Base-by-base conservation (phyloP, 1,284 basidiomycete genomes). In the Ustilago crameri region DNA sequence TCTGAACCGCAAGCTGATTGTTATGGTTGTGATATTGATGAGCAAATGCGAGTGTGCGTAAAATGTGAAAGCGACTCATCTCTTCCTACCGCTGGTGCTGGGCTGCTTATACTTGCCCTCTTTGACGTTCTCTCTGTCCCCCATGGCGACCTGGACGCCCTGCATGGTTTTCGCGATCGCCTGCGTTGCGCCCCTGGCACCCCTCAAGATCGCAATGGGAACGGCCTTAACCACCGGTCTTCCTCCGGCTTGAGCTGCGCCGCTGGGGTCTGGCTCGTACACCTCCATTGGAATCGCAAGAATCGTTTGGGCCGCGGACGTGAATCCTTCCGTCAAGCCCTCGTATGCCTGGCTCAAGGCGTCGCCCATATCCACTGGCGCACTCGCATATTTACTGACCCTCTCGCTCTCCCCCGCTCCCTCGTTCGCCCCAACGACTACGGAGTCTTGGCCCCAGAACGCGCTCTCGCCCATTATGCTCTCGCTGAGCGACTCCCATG, bases 281-380 rank as follows among this genome's bases (percentile, higher is more conserved):
- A 97, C 93, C 83, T 98, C 96, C 94, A 98, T 98, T 0, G 95
- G 95, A 1, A 98, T 93, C 0, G 96, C 95, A 27, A 98, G 87
- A 70, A 98, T 98, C 0, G 96, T 98, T 85, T 98, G 95, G 14
- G 95, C 96, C 3, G 95, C 95, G 30, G 91, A 91, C 71, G 91
- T 92, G 57, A 98, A 83, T 5, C 75, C 75, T n/a, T 60, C 55
- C 7, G 52, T 60, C 74, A 98, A 84, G 75, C 92, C 93, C 78
- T 87, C 88, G 84, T 97, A 96, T 17, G 95, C 95, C 1, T 90
- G 90, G 66, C 92, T 89, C n/a, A 98, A 86, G 14, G 95, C 95
- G 78, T 96, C 91, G 72, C 86, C 88, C 47, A 96, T 87, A 77
- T 91, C 90, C 23, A 85, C 85, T 0, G 96, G 95, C 81, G 97